Percentiles rank a stretch among this genome's conserved stretches.
These are phyloP conservation scores for Metschnikowia peoriensis DNA, from an alignment of 805 yeast species.

Conservation along the genomic window DNA sequence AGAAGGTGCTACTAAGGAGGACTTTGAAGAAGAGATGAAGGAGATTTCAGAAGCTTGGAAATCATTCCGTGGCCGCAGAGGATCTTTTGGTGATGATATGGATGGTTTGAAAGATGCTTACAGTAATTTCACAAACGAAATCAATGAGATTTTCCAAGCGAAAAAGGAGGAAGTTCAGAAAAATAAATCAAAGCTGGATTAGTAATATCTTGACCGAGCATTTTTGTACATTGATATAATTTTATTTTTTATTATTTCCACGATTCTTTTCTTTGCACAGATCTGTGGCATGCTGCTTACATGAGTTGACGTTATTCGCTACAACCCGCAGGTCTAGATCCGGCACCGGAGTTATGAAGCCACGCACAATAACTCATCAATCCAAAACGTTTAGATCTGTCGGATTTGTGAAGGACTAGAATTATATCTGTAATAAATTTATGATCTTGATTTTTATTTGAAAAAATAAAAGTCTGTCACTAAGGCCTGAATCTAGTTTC, in stretches of 20 bases:
- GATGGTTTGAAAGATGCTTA: conserved; percentile 42
- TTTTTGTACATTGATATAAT: not conserved
- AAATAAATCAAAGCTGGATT: conserved; percentile 3
- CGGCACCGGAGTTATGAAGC: conserved; percentile 10
- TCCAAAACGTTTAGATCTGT: not conserved
- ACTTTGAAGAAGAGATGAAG: conserved; percentile 34
- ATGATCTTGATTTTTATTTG: no score
- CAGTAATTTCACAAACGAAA: conserved; percentile 39
- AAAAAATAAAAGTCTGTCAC: no score
- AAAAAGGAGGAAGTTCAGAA: conserved; percentile 20
- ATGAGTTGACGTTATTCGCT: not conserved
- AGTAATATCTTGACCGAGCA: not conserved
- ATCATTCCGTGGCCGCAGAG: conserved; percentile 33
- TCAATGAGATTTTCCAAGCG: conserved; percentile 31
- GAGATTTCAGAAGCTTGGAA: conserved; percentile 39
- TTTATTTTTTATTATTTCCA: not conserved
- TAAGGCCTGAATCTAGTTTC: not conserved
- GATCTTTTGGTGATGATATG: conserved; percentile 33
- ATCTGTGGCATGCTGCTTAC: not conserved
- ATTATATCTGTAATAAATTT: no score
- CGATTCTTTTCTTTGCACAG: not conserved
- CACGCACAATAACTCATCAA: not conserved
- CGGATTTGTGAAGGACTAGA: not conserved
- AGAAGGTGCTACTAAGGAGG: conserved; percentile 31
- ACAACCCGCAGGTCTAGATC: conserved; percentile 3